Percentiles rank a stretch among this genome's conserved stretches.
phyloP scores from a whole-genome alignment of 2,329 filamentous ascomycete species.

The Coniochaeta sp. region DNA sequence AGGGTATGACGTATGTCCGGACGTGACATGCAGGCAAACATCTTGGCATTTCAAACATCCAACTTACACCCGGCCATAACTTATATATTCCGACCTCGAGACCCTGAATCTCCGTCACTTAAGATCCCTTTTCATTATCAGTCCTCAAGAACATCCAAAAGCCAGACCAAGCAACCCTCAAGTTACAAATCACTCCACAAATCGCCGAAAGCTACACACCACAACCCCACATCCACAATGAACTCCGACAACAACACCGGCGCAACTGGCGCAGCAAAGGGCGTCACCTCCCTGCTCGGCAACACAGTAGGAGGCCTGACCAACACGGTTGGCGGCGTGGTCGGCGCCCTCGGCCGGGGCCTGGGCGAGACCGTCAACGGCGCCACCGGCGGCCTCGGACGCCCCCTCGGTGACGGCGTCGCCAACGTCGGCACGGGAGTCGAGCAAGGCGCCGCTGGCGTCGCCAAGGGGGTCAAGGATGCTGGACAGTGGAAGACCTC shows the following conservation, averaged over 20 bases:
- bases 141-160: not conserved
- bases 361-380: conserved; percentile 47
- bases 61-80: not conserved
- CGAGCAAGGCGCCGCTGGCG: conserved; percentile 37
- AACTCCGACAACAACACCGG: conserved; percentile 6
- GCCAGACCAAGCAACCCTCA: not conserved
- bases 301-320: conserved; percentile 21
- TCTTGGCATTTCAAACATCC: not conserved
- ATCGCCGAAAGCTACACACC: not conserved
- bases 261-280: conserved; percentile 18
- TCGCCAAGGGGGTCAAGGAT: conserved; percentile 48
- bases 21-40: not conserved
- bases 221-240: not conserved
- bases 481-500: conserved; percentile 47
- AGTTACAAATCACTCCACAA: not conserved
- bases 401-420: conserved; percentile 47
- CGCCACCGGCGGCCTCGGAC: conserved; percentile 44
- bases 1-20: not conserved
- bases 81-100: not conserved
- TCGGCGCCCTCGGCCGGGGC: conserved; percentile 45
- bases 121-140: no score
- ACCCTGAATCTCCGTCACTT: not conserved
- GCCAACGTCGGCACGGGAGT: conserved; percentile 44
- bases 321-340: conserved; percentile 22
- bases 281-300: conserved; percentile 20